Percentiles rank a stretch among this genome's conserved stretches.
These are phyloP conservation scores for Tetragonia tetragonoides DNA, from an alignment of 148 eudicot genomes.

Conservation along the genomic window DNA sequence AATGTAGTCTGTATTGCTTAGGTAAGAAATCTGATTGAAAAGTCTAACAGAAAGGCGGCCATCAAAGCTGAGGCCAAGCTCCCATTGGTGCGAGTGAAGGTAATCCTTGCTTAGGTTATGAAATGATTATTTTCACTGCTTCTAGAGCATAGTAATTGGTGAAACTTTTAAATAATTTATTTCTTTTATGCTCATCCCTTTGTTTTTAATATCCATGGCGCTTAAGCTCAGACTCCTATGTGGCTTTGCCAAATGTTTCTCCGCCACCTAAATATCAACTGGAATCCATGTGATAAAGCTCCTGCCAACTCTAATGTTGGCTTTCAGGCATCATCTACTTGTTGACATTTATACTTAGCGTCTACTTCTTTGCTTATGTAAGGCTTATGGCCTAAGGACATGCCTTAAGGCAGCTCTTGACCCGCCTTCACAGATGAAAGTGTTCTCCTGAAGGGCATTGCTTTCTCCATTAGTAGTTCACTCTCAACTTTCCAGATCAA, in stretches of 20 bases:
- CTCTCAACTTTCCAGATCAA: no score
- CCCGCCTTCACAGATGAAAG: no score
- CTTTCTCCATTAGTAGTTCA: no score
- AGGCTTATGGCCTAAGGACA: no score
- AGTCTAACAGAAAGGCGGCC: constrained; percentile 47
- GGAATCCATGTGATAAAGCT: no score
- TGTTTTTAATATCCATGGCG: not conserved
- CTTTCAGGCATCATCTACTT: no score
- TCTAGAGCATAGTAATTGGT: not conserved
- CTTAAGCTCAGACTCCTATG: not conserved
- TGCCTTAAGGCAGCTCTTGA: no score
- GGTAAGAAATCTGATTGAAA: constrained; percentile 85
- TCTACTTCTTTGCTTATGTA: no score
- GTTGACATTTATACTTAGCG: no score
- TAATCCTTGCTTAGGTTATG: constrained; percentile 17
- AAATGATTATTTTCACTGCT: not conserved
- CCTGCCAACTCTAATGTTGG: no score
- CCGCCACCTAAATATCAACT: not conserved
- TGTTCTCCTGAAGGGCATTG: no score
- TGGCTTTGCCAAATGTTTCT: not conserved
- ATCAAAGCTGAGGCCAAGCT: constrained; percentile 59
- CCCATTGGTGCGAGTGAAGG: constrained; percentile 94
- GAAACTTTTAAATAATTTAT: not conserved
- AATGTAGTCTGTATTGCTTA: constrained; percentile 30
- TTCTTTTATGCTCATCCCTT: not conserved